Conservation (phyloP, 2,329 filamentous ascomycete genomes). For the Colletotrichum tanaceti region DNA sequence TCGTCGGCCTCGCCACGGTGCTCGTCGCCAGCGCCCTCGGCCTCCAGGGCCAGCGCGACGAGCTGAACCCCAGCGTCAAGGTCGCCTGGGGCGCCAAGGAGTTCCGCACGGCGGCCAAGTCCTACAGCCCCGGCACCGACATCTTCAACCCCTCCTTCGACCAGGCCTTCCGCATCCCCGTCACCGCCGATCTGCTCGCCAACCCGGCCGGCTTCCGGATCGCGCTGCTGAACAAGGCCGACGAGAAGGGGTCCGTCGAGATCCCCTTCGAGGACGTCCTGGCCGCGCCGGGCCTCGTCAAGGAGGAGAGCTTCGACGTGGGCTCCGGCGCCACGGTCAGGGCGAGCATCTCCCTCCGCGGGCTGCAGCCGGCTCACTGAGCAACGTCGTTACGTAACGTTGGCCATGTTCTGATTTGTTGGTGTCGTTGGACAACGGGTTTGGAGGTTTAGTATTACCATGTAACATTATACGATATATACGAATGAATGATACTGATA, state of each 20-base stretch:
- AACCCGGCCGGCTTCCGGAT: conserved; percentile 49
- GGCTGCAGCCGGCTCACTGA: conserved; percentile 42
- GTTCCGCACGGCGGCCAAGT: conserved; percentile 56
- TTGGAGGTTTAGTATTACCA: not conserved
- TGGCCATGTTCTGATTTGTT: too few species aligned
- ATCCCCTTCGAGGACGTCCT: conserved; percentile 51
- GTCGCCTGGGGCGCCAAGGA: conserved; percentile 55
- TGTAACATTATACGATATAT: conserved; percentile 14
- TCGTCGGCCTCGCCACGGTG: conserved; percentile 56
- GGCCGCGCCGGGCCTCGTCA: conserved; percentile 46
- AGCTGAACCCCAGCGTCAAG: conserved; percentile 59
- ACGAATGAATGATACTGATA: conserved; percentile 1
- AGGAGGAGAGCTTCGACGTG: conserved; percentile 51
- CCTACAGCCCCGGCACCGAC: conserved; percentile 57
- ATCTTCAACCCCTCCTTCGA: conserved; percentile 62
- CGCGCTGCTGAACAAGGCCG: conserved; percentile 50
- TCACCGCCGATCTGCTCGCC: conserved; percentile 48
- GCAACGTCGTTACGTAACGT: too few species aligned
- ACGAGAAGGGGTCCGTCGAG: conserved; percentile 50
- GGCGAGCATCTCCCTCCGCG: conserved; percentile 52
- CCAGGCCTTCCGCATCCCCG: conserved; percentile 56
- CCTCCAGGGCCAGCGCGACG: conserved; percentile 56
- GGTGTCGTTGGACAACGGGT: too few species aligned
- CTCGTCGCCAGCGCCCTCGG: conserved; percentile 56
- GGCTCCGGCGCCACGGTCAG: conserved; percentile 50